These are phyloP conservation scores for Lithohypha guttulata DNA, from an alignment of 2,329 filamentous ascomycete species.

Conservation along the genomic window DNA sequence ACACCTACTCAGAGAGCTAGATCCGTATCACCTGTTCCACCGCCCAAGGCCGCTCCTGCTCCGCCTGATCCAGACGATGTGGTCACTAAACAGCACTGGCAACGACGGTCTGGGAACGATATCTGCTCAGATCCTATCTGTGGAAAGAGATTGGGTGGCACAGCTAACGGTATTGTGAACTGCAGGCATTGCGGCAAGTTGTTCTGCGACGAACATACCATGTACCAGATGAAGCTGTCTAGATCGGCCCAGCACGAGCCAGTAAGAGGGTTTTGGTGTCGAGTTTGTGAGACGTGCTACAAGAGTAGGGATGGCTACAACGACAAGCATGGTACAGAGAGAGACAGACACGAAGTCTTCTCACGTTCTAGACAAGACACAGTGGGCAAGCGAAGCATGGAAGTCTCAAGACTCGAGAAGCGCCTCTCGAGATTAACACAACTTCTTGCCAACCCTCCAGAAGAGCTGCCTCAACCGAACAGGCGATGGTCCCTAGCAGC, in stretches of 20 bases:
- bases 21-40: slow-evolving; percentile 20
- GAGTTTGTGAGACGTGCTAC: slow-evolving; percentile 98
- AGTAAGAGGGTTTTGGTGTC: slow-evolving; percentile 78
- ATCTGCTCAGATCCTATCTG: slow-evolving; percentile 80
- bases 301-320: slow-evolving; percentile 95
- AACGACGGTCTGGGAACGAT: slow-evolving; percentile 62
- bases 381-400: slow-evolving; percentile 75
- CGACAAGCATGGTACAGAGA: slow-evolving; percentile 62
- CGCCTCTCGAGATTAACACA: slow-evolving; percentile 81
- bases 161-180: slow-evolving; percentile 75
- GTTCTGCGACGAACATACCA: slow-evolving; percentile 95
- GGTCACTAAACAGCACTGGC: slow-evolving; percentile 83
- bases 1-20: slow-evolving; percentile 23
- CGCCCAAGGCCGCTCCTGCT: slow-evolving; percentile 27
- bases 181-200: slow-evolving; percentile 85
- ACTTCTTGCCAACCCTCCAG: slow-evolving; percentile 64
- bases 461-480: slow-evolving; percentile 42
- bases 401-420: slow-evolving; percentile 84
- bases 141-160: slow-evolving; percentile 59
- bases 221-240: slow-evolving; percentile 99
- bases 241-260: slow-evolving; percentile 82
- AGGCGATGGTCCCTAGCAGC: slow-evolving; percentile 44
- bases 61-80: slow-evolving; percentile 73
- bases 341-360: slow-evolving; percentile 66
- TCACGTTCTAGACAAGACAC: slow-evolving; percentile 58